Base-by-base conservation (phyloP, 805 yeast species). In the Ogataea saltuana region DNA sequence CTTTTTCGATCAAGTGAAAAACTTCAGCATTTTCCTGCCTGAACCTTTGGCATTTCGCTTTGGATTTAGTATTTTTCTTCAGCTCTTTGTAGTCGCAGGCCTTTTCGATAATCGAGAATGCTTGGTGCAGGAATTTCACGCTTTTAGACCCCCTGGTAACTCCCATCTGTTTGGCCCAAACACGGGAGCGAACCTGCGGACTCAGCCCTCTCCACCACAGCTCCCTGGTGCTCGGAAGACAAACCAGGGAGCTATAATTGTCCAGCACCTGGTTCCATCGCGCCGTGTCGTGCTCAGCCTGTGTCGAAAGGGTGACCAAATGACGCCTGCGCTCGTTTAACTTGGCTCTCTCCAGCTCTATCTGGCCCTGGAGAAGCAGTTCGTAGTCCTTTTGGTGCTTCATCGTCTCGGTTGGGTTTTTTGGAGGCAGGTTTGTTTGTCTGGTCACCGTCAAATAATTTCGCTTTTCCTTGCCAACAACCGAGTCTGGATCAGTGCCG, bases 391-490 rank as follows among this genome's bases (percentile, higher is more conserved):
- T 61, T 32, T 75, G 67, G 56, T 84, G 90, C 46, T 71, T 76
- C 21, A 60, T 41, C 13, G 75, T 72, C 52, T 84, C 89, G 15
- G 63, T 60, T 13, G 61, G 57, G 19, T 75, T 62, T 58, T 84
- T 84, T 33, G 88, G 87, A 0, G 91, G 90, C 28, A 84, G 62
- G 67, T 79, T 75, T 1, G 72, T 62, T 19, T 86, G 89, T 41
- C 91, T 64, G 0, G 89, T 81, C 18, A 69, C 66, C 0, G 83
- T 61, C 11, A 70, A 49, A 41, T 64, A 55, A 9, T 56, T 50
- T 15, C 43, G 13, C 18, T 49, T 57, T 33, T 52, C 55, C 40
- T 50, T 37, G 23, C 51, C 33, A 44, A 23, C 38, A 22, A 11
- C 10, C 32, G 53, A 51, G 15, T 37, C n/a, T 10, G 40, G 42